phyloP scores from a whole-genome alignment of 2,329 filamentous ascomycete species.

The Fusarium musae region DNA sequence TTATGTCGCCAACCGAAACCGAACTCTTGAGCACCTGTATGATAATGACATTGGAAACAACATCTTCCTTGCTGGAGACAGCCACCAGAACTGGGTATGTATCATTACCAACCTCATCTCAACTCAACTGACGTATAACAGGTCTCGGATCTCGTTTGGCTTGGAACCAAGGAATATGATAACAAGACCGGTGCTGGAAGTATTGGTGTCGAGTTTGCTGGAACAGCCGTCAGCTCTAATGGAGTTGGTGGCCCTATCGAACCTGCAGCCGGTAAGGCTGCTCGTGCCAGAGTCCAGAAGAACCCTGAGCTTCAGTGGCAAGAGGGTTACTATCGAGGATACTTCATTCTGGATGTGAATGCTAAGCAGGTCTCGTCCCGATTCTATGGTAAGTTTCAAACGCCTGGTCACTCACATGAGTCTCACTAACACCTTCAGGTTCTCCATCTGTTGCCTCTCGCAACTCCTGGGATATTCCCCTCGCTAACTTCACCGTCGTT shows the following conservation, averaged over 20 bases:
- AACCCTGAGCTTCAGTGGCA: constrained; percentile 78
- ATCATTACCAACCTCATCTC: fast-evolving
- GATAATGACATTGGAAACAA: constrained; percentile 77
- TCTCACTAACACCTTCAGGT: neutral
- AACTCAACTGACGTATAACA: constrained; percentile 50
- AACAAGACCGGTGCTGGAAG: constrained; percentile 62
- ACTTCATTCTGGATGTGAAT: constrained; percentile 72
- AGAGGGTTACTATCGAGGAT: constrained; percentile 78
- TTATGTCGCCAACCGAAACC: constrained; percentile 76
- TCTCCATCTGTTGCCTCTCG: constrained; percentile 66
- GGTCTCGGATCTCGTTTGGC: constrained; percentile 68
- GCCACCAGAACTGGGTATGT: constrained; percentile 56
- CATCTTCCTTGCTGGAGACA: constrained; percentile 77
- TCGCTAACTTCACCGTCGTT: constrained; percentile 77
- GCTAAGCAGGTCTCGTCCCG: constrained; percentile 68
- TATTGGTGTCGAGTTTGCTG: constrained; percentile 73
- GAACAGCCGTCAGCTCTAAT: constrained; percentile 65
- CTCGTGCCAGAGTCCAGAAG: constrained; percentile 43
- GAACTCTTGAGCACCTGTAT: constrained; percentile 74
- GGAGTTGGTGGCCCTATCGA: constrained; percentile 54
- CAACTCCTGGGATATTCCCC: constrained; percentile 71
- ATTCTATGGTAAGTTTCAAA: constrained; percentile 63
- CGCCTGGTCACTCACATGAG: fast-evolving
- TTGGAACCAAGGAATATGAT: constrained; percentile 65
- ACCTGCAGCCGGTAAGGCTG: constrained; percentile 49